phyloP scores from a whole-genome alignment of 1,284 basidiomycete species.

The Violaceomyces palustris region DNA sequence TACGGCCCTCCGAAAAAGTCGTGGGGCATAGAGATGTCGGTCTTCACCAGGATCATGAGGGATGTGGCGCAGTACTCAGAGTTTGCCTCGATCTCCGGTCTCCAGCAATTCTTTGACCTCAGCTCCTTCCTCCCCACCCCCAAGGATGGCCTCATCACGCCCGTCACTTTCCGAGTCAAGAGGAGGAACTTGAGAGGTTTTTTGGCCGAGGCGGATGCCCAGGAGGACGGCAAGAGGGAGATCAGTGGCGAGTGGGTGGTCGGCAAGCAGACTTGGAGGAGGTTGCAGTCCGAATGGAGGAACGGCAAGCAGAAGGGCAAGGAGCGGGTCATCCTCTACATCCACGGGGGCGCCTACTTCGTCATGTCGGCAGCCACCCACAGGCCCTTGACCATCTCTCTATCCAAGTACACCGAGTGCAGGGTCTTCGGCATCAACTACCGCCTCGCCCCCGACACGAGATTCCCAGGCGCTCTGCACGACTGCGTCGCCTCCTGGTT shows the following conservation, averaged over 20 bases:
- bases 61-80: conserved; percentile 76
- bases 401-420: conserved; percentile 83
- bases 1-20: conserved; percentile 73
- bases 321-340: conserved; percentile 81
- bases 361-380: conserved; percentile 90
- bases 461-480: conserved; percentile 87
- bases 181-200: conserved; percentile 70
- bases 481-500: conserved; percentile 84
- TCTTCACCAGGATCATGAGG: conserved; percentile 70
- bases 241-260: conserved; percentile 95
- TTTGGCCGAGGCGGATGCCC: conserved; percentile 68
- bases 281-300: conserved; percentile 73
- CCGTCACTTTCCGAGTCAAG: conserved; percentile 82
- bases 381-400: conserved; percentile 80
- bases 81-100: conserved; percentile 69
- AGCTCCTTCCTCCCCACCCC: conserved; percentile 80
- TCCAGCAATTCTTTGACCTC: conserved; percentile 72
- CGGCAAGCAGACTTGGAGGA: conserved; percentile 80
- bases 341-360: conserved; percentile 96
- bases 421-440: conserved; percentile 98
- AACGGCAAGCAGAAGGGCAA: conserved; percentile 55
- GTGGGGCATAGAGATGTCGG: conserved; percentile 70
- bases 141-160: conserved; percentile 88
- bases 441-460: conserved; percentile 86
- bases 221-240: conserved; percentile 69